Conservation (phyloP, 1,139 yeast species). For the Pichiaceae sp. region DNA sequence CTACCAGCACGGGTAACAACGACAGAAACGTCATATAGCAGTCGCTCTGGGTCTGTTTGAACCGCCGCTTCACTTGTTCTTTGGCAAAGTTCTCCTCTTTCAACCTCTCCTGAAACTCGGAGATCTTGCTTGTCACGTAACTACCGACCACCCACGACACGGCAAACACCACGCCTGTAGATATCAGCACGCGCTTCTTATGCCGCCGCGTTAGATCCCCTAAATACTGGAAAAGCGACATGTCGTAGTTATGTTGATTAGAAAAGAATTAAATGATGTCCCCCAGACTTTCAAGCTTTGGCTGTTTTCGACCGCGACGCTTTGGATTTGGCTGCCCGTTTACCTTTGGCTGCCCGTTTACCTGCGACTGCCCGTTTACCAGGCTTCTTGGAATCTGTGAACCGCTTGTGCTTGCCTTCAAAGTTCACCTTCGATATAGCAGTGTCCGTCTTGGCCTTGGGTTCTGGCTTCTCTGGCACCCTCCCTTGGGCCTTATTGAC, state of each 20-base stretch:
- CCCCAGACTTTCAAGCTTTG: not conserved
- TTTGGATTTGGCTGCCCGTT: not conserved
- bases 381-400: slow-evolving; percentile 22
- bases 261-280: not conserved
- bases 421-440: slow-evolving; percentile 55
- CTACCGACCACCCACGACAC: slow-evolving; percentile 50
- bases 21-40: slow-evolving; percentile 81
- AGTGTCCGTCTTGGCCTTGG: slow-evolving; percentile 36
- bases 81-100: slow-evolving; percentile 70
- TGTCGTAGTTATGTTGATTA: not conserved
- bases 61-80: slow-evolving; percentile 68
- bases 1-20: slow-evolving; percentile 66
- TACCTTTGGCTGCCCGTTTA: not conserved
- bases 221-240: slow-evolving; percentile 35
- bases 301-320: not conserved
- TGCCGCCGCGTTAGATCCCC: slow-evolving; percentile 55
- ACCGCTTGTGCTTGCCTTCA: slow-evolving; percentile 52
- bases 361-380: too few species aligned
- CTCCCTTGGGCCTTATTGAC: slow-evolving; percentile 33
- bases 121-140: slow-evolving; percentile 51
- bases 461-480: slow-evolving; percentile 23
- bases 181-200: slow-evolving; percentile 47
- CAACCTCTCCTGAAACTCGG: slow-evolving; percentile 59
- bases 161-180: slow-evolving; percentile 48
- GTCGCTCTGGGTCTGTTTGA: slow-evolving; percentile 88